Evolutionary conservation across 2,329 filamentous ascomycete species (phyloP).

Genomic region (Penicillium expansum): DNA sequence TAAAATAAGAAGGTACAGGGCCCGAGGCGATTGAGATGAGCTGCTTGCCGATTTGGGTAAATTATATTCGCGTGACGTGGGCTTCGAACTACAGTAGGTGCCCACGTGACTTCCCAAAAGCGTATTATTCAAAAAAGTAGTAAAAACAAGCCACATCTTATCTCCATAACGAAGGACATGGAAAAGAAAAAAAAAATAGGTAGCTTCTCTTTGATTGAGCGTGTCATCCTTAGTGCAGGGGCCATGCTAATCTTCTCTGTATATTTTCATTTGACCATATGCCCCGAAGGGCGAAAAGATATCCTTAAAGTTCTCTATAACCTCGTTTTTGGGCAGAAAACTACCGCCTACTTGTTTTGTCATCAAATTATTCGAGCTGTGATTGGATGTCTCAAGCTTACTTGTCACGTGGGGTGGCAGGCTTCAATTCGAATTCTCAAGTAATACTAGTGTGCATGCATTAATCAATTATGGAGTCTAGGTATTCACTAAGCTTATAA

Average conservation of each 20-base stretch:
- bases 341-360: neutral
- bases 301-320: conserved; percentile 25
- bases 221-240: conserved; percentile 93
- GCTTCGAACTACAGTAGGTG: neutral
- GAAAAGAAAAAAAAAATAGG: conserved; percentile 62
- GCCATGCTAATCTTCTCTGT: conserved; percentile 82
- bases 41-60: no score
- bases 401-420: neutral
- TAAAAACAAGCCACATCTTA: neutral
- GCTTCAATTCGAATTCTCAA: neutral
- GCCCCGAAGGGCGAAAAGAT: conserved; percentile 41
- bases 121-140: neutral
- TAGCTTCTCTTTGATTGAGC: conserved; percentile 77
- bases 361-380: rapidly evolving
- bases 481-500: neutral
- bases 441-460: neutral
- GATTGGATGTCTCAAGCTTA: neutral
- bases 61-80: neutral
- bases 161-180: conserved; percentile 15
- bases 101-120: neutral
- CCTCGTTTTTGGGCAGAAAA: neutral
- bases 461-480: neutral
- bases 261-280: conserved; percentile 67
- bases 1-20: neutral
- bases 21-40: no score